Evolutionary conservation across 768 basidiomycete genomes (phyloP).

Genomic region (Bullera alba): DNA sequence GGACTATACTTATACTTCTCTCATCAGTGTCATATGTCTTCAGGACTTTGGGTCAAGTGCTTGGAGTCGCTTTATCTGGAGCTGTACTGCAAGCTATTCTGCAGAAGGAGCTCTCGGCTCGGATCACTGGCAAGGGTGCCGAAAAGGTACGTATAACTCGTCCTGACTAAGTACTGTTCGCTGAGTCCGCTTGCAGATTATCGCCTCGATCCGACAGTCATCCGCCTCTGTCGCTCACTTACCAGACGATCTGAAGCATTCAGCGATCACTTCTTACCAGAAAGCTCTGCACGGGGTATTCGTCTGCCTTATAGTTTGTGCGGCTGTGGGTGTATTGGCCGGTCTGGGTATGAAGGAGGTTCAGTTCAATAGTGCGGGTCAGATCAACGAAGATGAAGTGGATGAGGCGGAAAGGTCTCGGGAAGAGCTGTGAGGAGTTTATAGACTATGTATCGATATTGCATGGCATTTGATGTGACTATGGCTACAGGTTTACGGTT

Average conservation of each 20-base stretch:
- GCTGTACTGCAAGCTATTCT: conserved; percentile 77
- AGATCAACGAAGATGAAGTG: background rate
- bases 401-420: background rate
- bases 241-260: conserved; percentile 9
- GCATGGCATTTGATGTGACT: background rate
- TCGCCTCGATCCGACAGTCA: conserved; percentile 33
- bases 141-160: conserved; percentile 33
- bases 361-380: background rate
- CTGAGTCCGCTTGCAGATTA: conserved; percentile 17
- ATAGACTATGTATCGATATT: background rate
- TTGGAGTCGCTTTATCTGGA: conserved; percentile 84
- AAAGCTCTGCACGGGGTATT: conserved; percentile 26
- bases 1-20: conserved; percentile 10
- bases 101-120: conserved; percentile 58
- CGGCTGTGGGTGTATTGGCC: conserved; percentile 15
- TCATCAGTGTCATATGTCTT: conserved; percentile 89
- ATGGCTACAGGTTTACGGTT: background rate
- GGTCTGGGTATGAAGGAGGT: conserved; percentile 30
- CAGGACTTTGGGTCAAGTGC: conserved; percentile 87
- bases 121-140: conserved; percentile 71
- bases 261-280: conserved; percentile 16
- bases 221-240: conserved; percentile 30
- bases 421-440: too few relatives aligned
- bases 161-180: background rate
- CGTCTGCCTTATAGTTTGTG: conserved; percentile 17